Evolutionary conservation across 148 eudicot species (phyloP), one percentile per base, ranked within the genome.

Genomic region (Chenopodium quinoa): DNA sequence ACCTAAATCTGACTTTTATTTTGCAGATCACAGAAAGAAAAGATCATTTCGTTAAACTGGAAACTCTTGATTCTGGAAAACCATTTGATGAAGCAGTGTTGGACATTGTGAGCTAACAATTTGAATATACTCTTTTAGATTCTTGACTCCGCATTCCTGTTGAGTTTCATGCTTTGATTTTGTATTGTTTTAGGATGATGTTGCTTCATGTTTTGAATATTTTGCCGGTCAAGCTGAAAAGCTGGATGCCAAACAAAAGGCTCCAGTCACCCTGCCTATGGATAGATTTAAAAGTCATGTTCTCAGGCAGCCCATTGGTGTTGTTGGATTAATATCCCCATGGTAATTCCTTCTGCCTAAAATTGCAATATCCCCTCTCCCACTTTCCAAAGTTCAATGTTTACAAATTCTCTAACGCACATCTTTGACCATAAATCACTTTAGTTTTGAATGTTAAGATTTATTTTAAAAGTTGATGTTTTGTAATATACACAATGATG

Each of bases 311-410:
- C 98, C 99, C 44, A 82, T 96, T 75, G 99, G 99, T 47, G 95
- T 96, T 71, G 97, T 96, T 89, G 99, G 97, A 47, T 86, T 96
- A 77, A 96, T 96, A 80, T 92, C 99, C 78, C 99, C 99, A 82
- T 96, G 99, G 99, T 96, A 87, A 37, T 77, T 81, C 76, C 31
- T 73, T 23, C 44, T 20, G 34, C 46, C 69, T 68, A 31, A 9
- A 47, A 20, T 9, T 40, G 44, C 44, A 27, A 7, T 65, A 66
- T 17, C 20, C 31, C 48, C 54, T 9, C 47, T 16, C 29, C 67
- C 16, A 22, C 50, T 31, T 22, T 14, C 16, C 27, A 27, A 27
- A 27, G 27, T 27, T 27, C 27, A 27, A 27, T 27, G 27, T 27
- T 27, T 27, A 0, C 27, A 27, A 27, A 27, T 27, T 27, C 27